Evolutionary conservation across 1,139 yeast species (phyloP), one percentile per base, ranked within the genome.

Genomic region (Hyphopichia wangnamkhiaoensis): DNA sequence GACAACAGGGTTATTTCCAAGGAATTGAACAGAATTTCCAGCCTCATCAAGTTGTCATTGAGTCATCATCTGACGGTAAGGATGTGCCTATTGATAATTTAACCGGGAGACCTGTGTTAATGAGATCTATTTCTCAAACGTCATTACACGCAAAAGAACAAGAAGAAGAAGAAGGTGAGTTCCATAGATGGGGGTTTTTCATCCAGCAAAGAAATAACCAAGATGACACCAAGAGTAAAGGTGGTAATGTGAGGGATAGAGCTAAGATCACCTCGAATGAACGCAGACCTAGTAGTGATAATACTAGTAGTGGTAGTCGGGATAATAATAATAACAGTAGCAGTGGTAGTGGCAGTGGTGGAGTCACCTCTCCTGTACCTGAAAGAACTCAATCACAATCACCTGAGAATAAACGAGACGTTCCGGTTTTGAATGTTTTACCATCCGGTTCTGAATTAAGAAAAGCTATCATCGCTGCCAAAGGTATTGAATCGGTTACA

Each of bases 161-260:
- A 58, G 96, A 89, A 53, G 80, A 82, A 46, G 97, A 90, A 60
- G 97, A 90, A 68, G 97, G 96, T 48, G 95, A 87, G 54, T 74
- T 89, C 46, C 96, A 88, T 61, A 81, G 85, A 61, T 80, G 88
- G 79, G 95, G 95, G 13, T 79, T 76, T 53, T 83, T 79, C 52
- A 81, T 84, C 50, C 86, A 82, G 54, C 86, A 79, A 54, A 75
- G 80, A 44, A 52, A 50, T 37, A 52, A 58, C 39, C 41, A 41
- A n/a, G 49, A 47, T 7, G 40, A 41, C 8, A 26, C 25, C 3
- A 33, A 38, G 3, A 32, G 32, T 19, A 14, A 9, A 14, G 41
- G 19, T 17, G 19, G 31, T 12, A 17, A n/a, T n/a, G n/a, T n/a
- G n/a, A n/a, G n/a, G n/a, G n/a, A n/a, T n/a, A n/a, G n/a, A n/a